Conservation (phyloP, 169 alveolate genomes). For the Plasmodium adleri region DNA sequence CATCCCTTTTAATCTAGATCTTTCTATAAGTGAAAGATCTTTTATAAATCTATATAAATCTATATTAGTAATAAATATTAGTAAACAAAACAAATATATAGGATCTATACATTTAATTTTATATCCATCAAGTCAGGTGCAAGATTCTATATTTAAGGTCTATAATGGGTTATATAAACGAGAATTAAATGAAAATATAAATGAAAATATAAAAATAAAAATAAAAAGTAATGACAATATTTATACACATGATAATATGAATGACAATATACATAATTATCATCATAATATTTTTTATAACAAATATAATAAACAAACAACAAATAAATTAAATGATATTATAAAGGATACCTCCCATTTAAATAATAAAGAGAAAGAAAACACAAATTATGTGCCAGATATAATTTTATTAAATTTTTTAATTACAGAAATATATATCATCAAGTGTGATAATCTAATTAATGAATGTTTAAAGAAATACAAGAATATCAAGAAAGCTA, state of each 20-base stretch:
- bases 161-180: neutral
- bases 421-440: constrained; percentile 9
- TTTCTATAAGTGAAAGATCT: constrained; percentile 1
- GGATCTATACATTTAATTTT: constrained; percentile 25
- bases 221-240: no score
- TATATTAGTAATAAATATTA: constrained; percentile 2
- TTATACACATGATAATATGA: no score
- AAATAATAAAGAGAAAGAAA: neutral
- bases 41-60: constrained; percentile 33
- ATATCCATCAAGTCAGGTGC: constrained; percentile 27
- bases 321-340: no score
- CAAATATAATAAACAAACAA: no score
- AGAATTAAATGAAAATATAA: no score
- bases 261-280: no score
- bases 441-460: constrained; percentile 22
- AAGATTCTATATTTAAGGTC: neutral
- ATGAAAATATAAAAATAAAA: no score
- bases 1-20: neutral
- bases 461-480: neutral
- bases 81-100: constrained; percentile 11
- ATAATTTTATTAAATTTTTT: constrained; percentile 7
- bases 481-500: constrained; percentile 19
- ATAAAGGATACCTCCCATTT: no score
- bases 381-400: neutral
- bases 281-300: no score